Percentiles rank a stretch among this genome's conserved stretches.
phyloP scores from a whole-genome alignment of 2,329 filamentous ascomycete genomes.

The Pseudohalonectria lignicola region DNA sequence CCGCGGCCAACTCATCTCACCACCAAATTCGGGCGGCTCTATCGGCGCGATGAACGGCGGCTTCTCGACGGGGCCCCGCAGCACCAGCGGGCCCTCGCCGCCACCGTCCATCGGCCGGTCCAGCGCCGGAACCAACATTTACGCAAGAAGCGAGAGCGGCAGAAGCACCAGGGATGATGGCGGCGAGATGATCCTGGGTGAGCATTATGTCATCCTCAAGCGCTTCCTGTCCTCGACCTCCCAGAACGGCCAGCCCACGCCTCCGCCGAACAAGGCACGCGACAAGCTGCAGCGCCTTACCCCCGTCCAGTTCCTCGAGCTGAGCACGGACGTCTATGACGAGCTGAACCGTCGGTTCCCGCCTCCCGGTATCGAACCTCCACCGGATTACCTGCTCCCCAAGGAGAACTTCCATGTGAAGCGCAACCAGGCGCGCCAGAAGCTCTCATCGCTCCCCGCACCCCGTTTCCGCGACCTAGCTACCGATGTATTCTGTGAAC shows the following conservation, averaged over 20 bases:
- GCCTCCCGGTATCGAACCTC: constrained; percentile 34
- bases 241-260: constrained; percentile 63
- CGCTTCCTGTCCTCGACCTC: constrained; percentile 60
- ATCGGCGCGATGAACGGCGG: constrained; percentile 49
- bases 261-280: constrained; percentile 76
- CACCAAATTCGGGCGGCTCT: constrained; percentile 56
- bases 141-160: constrained; percentile 55
- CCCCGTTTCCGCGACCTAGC: constrained; percentile 84
- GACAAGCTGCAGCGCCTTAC: constrained; percentile 90
- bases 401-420: constrained; percentile 90
- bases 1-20: constrained; percentile 53
- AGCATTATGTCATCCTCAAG: constrained; percentile 75
- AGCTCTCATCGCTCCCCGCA: constrained; percentile 78
- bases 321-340: constrained; percentile 96
- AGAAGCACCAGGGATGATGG: constrained; percentile 49
- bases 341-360: constrained; percentile 71
- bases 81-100: constrained; percentile 61
- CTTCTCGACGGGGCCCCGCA: constrained; percentile 45
- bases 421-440: constrained; percentile 93
- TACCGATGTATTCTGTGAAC: constrained; percentile 90
- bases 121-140: constrained; percentile 66
- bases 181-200: constrained; percentile 52
- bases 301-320: constrained; percentile 87
- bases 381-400: constrained; percentile 66
- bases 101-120: constrained; percentile 81